A percentile compares a stretch with the other conserved stretches of the same genome.
These are phyloP conservation scores for Phaffia tasmanica DNA, from an alignment of 768 basidiomycete species.

Conservation along the genomic window DNA sequence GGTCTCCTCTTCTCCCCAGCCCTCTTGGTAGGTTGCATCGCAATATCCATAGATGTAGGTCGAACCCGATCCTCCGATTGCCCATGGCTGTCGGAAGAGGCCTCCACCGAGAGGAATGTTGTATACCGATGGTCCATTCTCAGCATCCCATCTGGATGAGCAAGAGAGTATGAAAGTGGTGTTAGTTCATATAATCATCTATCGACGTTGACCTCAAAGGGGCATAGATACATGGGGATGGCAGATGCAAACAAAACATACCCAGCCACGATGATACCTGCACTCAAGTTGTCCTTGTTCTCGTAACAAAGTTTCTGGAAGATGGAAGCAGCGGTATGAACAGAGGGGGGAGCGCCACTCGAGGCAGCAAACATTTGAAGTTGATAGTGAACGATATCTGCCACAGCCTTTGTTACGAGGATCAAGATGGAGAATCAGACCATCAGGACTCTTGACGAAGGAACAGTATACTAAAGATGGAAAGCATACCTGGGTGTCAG, in stretches of 20 bases:
- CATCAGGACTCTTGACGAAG: background rate
- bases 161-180: background rate
- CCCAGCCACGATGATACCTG: conserved; percentile 95
- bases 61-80: conserved; percentile 93
- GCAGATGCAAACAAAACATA: background rate
- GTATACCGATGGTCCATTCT: conserved; percentile 81
- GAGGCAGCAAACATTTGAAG: conserved; percentile 39
- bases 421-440: background rate
- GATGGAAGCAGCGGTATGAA: conserved; percentile 64
- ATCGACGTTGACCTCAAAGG: background rate
- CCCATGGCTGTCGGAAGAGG: conserved; percentile 94
- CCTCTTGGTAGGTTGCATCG: conserved; percentile 92
- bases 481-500: conserved; percentile 66
- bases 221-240: too few relatives aligned
- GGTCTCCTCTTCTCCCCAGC: conserved; percentile 80
- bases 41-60: conserved; percentile 99
- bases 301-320: conserved; percentile 85
- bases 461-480: background rate
- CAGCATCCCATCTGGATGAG: conserved; percentile 61
- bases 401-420: conserved; percentile 50
- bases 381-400: conserved; percentile 71
- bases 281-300: conserved; percentile 78
- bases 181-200: background rate
- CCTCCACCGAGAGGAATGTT: conserved; percentile 96
- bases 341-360: conserved; percentile 56